Evolutionary conservation across 805 yeast species (phyloP), one percentile per base, ranked within the genome.

Genomic region (Tetrapisispora arboricola): DNA sequence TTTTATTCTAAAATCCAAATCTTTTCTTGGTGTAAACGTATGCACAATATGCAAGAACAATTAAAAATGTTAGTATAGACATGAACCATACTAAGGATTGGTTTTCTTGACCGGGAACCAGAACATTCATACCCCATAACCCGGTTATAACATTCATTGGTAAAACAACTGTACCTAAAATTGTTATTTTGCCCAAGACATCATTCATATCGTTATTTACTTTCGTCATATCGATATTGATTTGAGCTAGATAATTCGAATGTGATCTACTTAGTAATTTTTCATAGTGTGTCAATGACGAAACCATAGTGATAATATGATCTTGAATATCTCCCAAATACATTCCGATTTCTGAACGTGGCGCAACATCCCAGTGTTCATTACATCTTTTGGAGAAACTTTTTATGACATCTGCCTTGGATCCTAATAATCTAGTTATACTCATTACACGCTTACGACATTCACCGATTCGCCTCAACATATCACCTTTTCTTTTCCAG

Each of bases 181-280:
- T 80, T 3, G 97, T 85, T 42, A 90, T 85, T 58, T 88, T 86
- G 10, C 96, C 95, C 54, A 90, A 71, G 2, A 88, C 95, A 58
- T 92, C 97, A 60, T 92, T 92, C 76, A 94, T 90, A 53, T 90
- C 96, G 54, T 92, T 92, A 64, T 88, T 92, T 12, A 88, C 96
- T 58, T 80, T 80, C 9, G 96, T 92, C 97, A 90, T 92, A 59
- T 92, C 97, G 47, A 92, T 90, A 58, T 92, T 92, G 57, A 92
- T 84, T 58, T 90, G 97, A 1, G 98, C 98, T 54, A 90, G 70
- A 59, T 92, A 92, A 61, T 92, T 92, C 9, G 95, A 84, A 63
- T 92, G 98, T n/a, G 92, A 82, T 44, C 98, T 71, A 1, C 96
- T 94, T 41, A 92, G 70, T 34, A 92, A 68, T 64, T 92, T 92